phyloP scores from a whole-genome alignment of 1,139 yeast genomes.

The Petasospora rhodanensis region DNA sequence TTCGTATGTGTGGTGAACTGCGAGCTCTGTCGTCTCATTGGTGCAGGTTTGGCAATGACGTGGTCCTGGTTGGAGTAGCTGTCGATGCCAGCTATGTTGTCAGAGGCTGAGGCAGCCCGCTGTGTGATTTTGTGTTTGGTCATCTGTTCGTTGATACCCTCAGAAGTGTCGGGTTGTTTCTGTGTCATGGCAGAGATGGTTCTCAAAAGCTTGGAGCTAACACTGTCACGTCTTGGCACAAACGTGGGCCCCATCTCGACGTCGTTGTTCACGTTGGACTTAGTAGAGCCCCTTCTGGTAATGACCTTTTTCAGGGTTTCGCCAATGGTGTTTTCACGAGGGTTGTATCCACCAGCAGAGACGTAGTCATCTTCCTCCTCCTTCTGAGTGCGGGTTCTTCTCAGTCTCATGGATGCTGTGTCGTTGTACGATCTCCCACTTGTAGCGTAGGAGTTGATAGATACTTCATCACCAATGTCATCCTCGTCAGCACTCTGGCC shows the following conservation, averaged over 20 bases:
- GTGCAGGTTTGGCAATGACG: too few relatives aligned
- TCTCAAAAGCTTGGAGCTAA: constrained; percentile 15
- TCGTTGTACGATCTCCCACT: neutral
- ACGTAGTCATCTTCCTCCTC: constrained; percentile 26
- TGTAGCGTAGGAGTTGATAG: constrained; percentile 2
- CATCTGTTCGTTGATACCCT: constrained; percentile 30
- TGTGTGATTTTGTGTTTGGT: constrained; percentile 34
- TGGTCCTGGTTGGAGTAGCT: constrained; percentile 15
- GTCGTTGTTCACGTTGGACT: constrained; percentile 13
- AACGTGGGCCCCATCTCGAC: constrained; percentile 11
- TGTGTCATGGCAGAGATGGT: constrained; percentile 20
- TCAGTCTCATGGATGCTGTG: constrained; percentile 4
- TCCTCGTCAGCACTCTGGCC: constrained; percentile 20
- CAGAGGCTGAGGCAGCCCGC: constrained; percentile 37
- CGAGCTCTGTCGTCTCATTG: too few relatives aligned
- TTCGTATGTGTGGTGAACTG: too few relatives aligned
- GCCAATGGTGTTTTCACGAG: constrained; percentile 32
- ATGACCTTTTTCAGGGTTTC: constrained; percentile 30
- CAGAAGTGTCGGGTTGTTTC: constrained; percentile 20
- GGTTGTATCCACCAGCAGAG: constrained; percentile 28
- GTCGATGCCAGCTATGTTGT: constrained; percentile 40
- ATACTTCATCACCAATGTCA: constrained; percentile 2
- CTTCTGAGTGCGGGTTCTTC: constrained; percentile 10
- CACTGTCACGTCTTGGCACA: constrained; percentile 7
- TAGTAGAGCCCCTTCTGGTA: too few relatives aligned